These are phyloP conservation scores for Beauveria sp. DNA, from an alignment of 2,329 filamentous ascomycete genomes.

Conservation along the genomic window DNA sequence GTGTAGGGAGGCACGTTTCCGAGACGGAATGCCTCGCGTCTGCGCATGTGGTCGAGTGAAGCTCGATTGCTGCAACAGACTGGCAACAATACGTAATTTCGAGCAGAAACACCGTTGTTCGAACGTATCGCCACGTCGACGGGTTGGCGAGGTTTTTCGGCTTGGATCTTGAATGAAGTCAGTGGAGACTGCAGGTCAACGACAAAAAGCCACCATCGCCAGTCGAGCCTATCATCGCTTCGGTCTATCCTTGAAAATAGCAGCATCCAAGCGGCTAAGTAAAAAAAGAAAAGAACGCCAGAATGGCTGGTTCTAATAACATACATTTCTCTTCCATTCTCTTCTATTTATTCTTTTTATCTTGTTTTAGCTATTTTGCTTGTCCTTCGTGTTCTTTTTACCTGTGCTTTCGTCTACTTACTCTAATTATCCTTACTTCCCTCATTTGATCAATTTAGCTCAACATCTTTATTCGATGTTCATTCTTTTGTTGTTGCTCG, in stretches of 20 bases:
- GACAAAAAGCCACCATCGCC: neutral
- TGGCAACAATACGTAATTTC: neutral
- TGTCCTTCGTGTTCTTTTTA: too few species aligned
- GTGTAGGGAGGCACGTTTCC: neutral
- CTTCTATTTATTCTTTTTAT: too few species aligned
- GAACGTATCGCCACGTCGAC: neutral
- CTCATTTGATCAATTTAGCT: too few species aligned
- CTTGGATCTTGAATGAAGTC: neutral
- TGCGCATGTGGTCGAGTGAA: neutral
- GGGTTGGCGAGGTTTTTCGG: neutral
- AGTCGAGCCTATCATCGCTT: neutral
- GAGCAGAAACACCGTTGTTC: neutral
- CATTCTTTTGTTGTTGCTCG: too few species aligned
- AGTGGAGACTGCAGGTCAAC: neutral
- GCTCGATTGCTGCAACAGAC: too few species aligned
- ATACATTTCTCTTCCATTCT: too few species aligned
- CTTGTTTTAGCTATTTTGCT: too few species aligned
- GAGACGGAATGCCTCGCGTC: neutral
- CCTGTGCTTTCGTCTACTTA: too few species aligned
- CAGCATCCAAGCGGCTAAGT: neutral
- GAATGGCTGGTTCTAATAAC: too few species aligned
- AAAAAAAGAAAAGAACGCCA: too few species aligned
- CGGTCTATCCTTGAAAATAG: neutral
- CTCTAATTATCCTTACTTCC: too few species aligned
- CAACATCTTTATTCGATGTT: too few species aligned